Conservation (phyloP, 139 green algal species). For the Ettlia oleoabundans region DNA sequence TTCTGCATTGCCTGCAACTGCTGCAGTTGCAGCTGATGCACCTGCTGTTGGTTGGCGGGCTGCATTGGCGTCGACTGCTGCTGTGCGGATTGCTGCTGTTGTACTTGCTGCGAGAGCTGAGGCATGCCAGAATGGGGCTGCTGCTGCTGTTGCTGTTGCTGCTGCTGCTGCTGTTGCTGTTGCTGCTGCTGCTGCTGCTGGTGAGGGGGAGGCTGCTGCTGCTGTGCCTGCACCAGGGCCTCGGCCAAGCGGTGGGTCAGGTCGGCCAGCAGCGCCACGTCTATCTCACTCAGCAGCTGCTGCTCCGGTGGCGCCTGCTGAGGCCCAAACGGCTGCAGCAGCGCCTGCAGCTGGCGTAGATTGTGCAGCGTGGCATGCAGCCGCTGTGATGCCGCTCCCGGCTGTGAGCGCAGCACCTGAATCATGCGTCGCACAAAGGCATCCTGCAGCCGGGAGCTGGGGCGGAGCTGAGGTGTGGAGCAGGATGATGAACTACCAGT, state of each 20-base stretch:
- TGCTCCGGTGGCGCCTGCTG: not conserved
- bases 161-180: not conserved
- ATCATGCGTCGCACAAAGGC: slow-evolving; percentile 31
- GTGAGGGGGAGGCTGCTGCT: not conserved
- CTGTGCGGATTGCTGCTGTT: slow-evolving; percentile 3
- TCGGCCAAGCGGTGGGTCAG: slow-evolving; percentile 7
- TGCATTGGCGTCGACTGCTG: not conserved
- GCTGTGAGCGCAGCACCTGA: slow-evolving; percentile 16
- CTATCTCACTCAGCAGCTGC: slow-evolving; percentile 34
- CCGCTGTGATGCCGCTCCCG: not conserved
- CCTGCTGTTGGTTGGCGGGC: not conserved
- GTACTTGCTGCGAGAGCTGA: not conserved
- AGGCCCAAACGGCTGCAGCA: slow-evolving; percentile 35
- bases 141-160: not conserved
- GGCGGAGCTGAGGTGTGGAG: too few species aligned
- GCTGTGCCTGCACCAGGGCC: not conserved
- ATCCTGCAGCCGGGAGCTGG: too few species aligned
- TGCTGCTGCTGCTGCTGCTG: slow-evolving; percentile 6
- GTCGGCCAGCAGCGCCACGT: slow-evolving; percentile 10
- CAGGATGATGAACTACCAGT: too few species aligned
- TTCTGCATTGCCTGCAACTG: not conserved
- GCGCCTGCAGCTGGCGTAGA: slow-evolving; percentile 31
- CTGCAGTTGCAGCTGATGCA: not conserved
- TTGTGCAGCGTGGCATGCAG: slow-evolving; percentile 11
- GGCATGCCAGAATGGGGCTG: not conserved